Base-by-base conservation (phyloP, 108 stramenopile genomes). In the Cyclotella baltica region DNA sequence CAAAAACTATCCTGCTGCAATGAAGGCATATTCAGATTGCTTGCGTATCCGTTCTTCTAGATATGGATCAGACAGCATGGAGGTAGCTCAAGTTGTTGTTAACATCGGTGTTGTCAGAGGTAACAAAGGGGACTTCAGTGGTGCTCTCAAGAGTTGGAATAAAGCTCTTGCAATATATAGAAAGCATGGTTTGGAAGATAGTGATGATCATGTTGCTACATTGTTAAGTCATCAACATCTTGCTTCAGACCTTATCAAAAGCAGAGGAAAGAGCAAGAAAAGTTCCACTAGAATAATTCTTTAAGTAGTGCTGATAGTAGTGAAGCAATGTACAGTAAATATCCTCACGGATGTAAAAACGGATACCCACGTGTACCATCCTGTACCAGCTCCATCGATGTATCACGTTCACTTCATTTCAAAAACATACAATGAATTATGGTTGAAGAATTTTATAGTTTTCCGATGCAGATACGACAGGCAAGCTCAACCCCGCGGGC, bases 21-120 rank as follows among this genome's bases (percentile, higher is more conserved):
- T 84, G 77, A 80, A 68, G 57, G 70, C 75, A 25, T 84, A 81
- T 47, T 81, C 79, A 37, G 83, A 84, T 61, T 80, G 80, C 37
- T 69, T 84, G 52, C 68, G 83, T 4, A 84, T 84, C 40, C 62
- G 67, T 10, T 75, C 77, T 16, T 79, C 80, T 0, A 79, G 76
- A 25, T 72, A 67, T 38, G 83, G 83, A 58, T 75, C 69, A 23
- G 69, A 81, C 47, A 80, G 78, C 28, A 80, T 83, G 83, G 83
- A 78, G 53, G 83, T 83, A 8, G 83, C 83, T 23, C 66, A 74
- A 75, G 78, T 80, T 10, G 78, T 83, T 48, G 78, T 80, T 5
- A 83, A 83, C 30, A 80, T 80, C 59, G 83, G 83, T 47, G 78
- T 83, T 18, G 83, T 80, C 3, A 61, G 73, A 50, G 78, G 83